phyloP scores from a whole-genome alignment of 148 eudicot species.

The Nyssa sinensis region DNA sequence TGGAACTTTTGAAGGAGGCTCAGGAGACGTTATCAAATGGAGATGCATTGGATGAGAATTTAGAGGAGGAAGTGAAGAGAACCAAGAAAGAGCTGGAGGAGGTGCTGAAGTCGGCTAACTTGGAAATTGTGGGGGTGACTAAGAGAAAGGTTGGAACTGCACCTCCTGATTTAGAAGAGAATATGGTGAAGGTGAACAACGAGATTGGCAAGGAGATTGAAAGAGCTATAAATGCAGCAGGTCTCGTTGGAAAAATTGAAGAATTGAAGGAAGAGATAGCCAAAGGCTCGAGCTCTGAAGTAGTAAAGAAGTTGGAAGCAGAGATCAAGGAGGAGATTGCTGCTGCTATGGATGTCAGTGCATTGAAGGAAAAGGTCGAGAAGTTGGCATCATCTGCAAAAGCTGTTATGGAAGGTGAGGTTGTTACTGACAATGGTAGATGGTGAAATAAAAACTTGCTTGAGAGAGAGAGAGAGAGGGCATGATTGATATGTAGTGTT shows the following conservation, averaged over 20 bases:
- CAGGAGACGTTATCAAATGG: constrained; percentile 17
- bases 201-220: constrained; percentile 22
- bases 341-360: constrained; percentile 8
- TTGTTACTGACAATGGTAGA: constrained; percentile 6
- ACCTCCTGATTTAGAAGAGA: constrained; percentile 9
- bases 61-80: constrained; percentile 15
- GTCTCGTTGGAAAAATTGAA: constrained; percentile 18
- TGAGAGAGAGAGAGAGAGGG: not conserved
- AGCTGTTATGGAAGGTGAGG: not conserved
- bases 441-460: constrained; percentile 3
- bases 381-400: constrained; percentile 12
- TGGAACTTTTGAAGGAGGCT: constrained; percentile 12
- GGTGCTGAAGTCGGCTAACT: constrained; percentile 25
- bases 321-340: constrained; percentile 23
- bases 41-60: constrained; percentile 9
- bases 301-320: constrained; percentile 18
- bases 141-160: constrained; percentile 2
- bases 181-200: constrained; percentile 10
- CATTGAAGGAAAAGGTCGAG: constrained; percentile 16
- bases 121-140: constrained; percentile 19
- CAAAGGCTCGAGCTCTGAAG: constrained; percentile 12
- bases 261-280: constrained; percentile 19
- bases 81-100: constrained; percentile 17
- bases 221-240: constrained; percentile 10
- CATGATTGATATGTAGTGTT: not conserved